phyloP scores from a whole-genome alignment of 768 basidiomycete genomes.

The Mycena capillaripes region DNA sequence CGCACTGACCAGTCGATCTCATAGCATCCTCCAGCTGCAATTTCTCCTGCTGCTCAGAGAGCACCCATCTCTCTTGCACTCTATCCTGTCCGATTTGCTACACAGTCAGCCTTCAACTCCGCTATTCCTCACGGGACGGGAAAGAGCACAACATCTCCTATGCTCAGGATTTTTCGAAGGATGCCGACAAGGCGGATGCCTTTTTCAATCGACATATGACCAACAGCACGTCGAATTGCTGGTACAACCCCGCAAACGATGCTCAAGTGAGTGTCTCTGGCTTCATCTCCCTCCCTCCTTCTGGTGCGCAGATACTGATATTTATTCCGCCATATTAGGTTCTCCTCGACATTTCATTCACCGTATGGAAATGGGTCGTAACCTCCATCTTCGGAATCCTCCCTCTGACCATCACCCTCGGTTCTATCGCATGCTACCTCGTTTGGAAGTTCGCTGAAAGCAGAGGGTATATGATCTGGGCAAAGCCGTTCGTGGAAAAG shows the following conservation, averaged over 20 bases:
- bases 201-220: slow-evolving; percentile 30
- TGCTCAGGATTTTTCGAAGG: slow-evolving; percentile 32
- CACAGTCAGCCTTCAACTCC: slow-evolving; percentile 27
- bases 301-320: no score
- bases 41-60: slow-evolving; percentile 34
- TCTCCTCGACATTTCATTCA: slow-evolving; percentile 30
- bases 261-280: slow-evolving; percentile 4
- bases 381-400: slow-evolving; percentile 37
- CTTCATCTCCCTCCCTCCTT: not conserved
- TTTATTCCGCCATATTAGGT: not conserved
- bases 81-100: slow-evolving; percentile 37
- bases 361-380: slow-evolving; percentile 39
- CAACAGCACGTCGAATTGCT: slow-evolving; percentile 34
- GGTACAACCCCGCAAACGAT: slow-evolving; percentile 34
- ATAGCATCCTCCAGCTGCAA: slow-evolving; percentile 32
- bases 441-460: no score
- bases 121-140: not conserved
- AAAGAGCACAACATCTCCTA: slow-evolving; percentile 24
- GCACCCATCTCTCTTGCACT: slow-evolving; percentile 20
- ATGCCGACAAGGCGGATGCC: slow-evolving; percentile 11
- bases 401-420: slow-evolving; percentile 23
- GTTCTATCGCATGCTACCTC: no score
- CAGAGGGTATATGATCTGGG: no score
- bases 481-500: no score
- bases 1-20: not conserved